phyloP scores from a whole-genome alignment of 495 filamentous ascomycete genomes.

The Penicillium crystallinum region DNA sequence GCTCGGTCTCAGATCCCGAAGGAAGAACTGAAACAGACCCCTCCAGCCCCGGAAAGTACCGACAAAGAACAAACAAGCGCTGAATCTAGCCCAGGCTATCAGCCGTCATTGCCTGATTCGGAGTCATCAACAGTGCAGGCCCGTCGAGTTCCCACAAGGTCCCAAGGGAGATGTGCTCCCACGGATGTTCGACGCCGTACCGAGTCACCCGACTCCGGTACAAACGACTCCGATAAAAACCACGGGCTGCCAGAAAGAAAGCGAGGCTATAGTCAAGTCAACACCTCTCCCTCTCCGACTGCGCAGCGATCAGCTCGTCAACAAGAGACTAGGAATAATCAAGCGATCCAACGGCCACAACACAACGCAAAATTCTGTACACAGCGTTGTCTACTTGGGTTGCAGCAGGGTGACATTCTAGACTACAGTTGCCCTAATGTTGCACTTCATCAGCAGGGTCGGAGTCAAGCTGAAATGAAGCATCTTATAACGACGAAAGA shows the following conservation, averaged over 20 bases:
- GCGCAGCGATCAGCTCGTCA: no score
- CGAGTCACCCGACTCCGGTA: conserved; percentile 12
- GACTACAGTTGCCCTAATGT: no score
- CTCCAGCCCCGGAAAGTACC: conserved; percentile 12
- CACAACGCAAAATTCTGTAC: no score
- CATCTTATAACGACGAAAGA: no score
- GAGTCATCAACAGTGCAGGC: conserved; percentile 5
- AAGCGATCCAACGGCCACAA: no score
- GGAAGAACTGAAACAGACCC: conserved; percentile 13
- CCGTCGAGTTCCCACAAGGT: conserved; percentile 17
- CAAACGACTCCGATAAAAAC: no score
- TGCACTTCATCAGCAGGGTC: no score
- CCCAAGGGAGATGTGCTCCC: conserved; percentile 15
- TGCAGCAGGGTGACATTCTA: no score
- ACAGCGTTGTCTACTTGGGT: no score
- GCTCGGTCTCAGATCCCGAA: conserved; percentile 18
- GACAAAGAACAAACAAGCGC: conserved; percentile 12
- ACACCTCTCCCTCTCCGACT: no score
- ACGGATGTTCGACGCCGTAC: not conserved
- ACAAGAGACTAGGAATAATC: no score
- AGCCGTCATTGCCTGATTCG: conserved; percentile 16
- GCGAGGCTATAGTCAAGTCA: conserved; percentile 23
- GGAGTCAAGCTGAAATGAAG: no score
- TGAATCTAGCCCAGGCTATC: conserved; percentile 15
- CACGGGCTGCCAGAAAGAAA: conserved; percentile 20